Base-by-base conservation (phyloP, 306 rosid genomes). In the Cucurbita pepo region DNA sequence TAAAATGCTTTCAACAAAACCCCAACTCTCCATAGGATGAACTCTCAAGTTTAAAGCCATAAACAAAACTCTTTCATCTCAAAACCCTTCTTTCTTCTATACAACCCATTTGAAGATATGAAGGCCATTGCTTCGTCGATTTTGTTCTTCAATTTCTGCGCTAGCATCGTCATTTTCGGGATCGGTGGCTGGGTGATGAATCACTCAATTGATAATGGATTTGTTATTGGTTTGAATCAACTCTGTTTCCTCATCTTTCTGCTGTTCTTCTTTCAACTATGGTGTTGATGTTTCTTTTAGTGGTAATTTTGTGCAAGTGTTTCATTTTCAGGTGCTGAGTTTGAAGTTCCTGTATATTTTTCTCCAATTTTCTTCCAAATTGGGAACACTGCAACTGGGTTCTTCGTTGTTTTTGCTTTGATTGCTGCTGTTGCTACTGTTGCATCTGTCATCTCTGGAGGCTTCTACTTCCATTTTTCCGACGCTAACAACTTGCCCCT, bases 351-450 rank as follows among this genome's bases (percentile, higher is more conserved):
- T 0, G 85, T 92, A 0, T 96, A 94, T 80, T 94, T 94, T 78
- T 84, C 97, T 44, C 99, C 99, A 11, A 87, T 95, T 71, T 79
- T 84, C 77, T 95, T 95, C 19, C 96, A 95, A 0, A 91, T 95
- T 90, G 99, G 97, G 74, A 95, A 95, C 72, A 96, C 92, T 61
- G 97, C 96, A 5, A 94, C 99, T 44, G 99, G 99, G 13, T 94
- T 94, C 87, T 91, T 91, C 34, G 97, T 91, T 53, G 83, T 84
- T 40, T 95, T 88, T 72, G 85, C 99, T 64, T 79, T 89, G 84
- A 45, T 94, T 0, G 99, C 97, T 44, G 96, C 95, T 81, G 97
- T 89, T 44, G 90, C 86, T 52, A 97, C 94, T 2, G 85, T 43
- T 75, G 99, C 92, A 51, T 86, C 96, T n/a, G 75, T 73, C 5